Conservation (phyloP, 352 stramenopile species). For the Pythium chondricola region DNA sequence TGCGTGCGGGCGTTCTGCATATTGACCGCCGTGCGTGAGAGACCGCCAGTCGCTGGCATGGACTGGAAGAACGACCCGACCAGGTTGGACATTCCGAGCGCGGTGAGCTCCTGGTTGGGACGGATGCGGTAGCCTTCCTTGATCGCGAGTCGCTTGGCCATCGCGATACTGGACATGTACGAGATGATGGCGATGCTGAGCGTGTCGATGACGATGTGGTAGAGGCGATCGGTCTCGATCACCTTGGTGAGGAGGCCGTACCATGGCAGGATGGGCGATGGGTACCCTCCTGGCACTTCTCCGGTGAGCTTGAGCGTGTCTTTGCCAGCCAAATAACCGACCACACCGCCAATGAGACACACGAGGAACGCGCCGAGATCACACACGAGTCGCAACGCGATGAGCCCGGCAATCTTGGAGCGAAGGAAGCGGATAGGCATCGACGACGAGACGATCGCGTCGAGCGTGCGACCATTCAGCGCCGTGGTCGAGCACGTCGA, state of each 20-base stretch:
- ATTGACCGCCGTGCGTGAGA: constrained; percentile 88
- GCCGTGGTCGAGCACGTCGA: constrained; percentile 47
- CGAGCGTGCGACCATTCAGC: constrained; percentile 27
- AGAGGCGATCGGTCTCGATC: constrained; percentile 43
- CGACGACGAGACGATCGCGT: constrained; percentile 24
- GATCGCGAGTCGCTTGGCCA: constrained; percentile 80
- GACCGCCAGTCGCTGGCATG: constrained; percentile 86
- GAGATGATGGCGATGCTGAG: constrained; percentile 79
- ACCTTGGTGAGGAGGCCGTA: constrained; percentile 37
- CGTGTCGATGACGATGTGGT: constrained; percentile 57
- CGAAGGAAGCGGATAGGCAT: constrained; percentile 34
- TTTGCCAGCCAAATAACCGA: constrained; percentile 34
- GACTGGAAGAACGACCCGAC: constrained; percentile 74
- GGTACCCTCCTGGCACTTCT: constrained; percentile 63
- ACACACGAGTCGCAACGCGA: constrained; percentile 37
- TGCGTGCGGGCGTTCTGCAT: constrained; percentile 83
- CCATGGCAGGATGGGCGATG: constrained; percentile 40
- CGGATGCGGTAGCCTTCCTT: constrained; percentile 71
- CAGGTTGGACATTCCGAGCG: constrained; percentile 83
- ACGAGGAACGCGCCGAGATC: constrained; percentile 69
- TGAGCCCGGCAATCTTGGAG: constrained; percentile 39
- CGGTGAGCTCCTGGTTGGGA: constrained; percentile 81
- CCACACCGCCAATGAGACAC: constrained; percentile 55
- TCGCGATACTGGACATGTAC: constrained; percentile 89
- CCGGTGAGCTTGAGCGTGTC: constrained; percentile 59